Percentiles rank a stretch among this genome's conserved stretches.
Evolutionary conservation across 1,284 basidiomycete species (phyloP).

Genomic region (Lignosus rhinocerotis): DNA sequence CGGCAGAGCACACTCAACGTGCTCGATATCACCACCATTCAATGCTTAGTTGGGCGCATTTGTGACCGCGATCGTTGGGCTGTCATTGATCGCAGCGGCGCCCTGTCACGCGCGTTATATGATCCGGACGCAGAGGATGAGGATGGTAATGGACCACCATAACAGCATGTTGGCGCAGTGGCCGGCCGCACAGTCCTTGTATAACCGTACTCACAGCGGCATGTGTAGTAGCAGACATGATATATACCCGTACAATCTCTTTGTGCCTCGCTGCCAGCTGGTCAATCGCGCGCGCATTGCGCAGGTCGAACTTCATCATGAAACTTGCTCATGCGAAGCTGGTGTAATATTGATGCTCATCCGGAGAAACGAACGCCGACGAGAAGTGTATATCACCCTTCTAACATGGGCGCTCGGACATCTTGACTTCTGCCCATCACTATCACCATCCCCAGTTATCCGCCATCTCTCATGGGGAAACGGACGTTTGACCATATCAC

Average conservation of each 20-base stretch:
- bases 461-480: neutral
- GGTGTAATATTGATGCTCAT: too few species aligned
- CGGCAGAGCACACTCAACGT: neutral
- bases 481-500: neutral
- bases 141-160: neutral
- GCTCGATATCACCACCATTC: constrained; percentile 13
- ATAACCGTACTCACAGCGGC: too few species aligned
- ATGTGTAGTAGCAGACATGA: too few species aligned
- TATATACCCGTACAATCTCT: too few species aligned
- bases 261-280: too few species aligned
- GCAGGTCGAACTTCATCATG: too few species aligned
- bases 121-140: neutral
- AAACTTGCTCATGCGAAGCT: too few species aligned
- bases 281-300: too few species aligned
- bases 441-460: neutral
- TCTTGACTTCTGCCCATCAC: neutral
- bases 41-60: constrained; percentile 15
- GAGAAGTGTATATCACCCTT: neutral
- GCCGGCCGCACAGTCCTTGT: too few species aligned
- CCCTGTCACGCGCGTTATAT: constrained; percentile 11
- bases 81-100: constrained; percentile 17
- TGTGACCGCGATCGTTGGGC: constrained; percentile 7
- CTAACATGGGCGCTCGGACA: neutral
- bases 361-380: too few species aligned
- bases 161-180: neutral